Conservation (phyloP, 768 basidiomycete genomes). For the Paxillus rubicundulus region DNA sequence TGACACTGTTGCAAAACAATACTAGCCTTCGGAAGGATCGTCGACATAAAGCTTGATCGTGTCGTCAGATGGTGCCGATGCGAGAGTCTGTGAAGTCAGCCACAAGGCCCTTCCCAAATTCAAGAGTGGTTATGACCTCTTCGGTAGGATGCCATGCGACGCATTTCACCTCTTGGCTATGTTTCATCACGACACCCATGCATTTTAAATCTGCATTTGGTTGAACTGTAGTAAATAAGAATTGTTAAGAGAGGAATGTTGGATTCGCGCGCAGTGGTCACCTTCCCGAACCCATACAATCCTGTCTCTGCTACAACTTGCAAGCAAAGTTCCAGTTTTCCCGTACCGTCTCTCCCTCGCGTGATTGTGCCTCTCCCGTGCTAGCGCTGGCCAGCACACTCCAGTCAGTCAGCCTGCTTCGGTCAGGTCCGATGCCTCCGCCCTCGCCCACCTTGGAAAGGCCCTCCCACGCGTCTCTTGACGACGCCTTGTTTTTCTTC, state of each 20-base stretch:
- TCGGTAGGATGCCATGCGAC: slow-evolving; percentile 94
- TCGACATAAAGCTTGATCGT: slow-evolving; percentile 92
- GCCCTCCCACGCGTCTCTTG: too few species aligned
- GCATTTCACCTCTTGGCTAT: slow-evolving; percentile 93
- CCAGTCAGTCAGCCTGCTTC: too few species aligned
- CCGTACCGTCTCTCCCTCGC: too few species aligned
- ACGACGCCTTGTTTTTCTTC: too few species aligned
- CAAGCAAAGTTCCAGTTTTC: slow-evolving; percentile 73
- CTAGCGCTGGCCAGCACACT: too few species aligned
- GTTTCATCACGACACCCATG: slow-evolving; percentile 94
- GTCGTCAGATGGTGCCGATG: slow-evolving; percentile 96
- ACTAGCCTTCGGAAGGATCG: slow-evolving; percentile 95
- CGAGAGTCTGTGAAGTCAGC: slow-evolving; percentile 67
- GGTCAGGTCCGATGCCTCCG: too few species aligned
- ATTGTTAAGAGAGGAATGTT: neutral
- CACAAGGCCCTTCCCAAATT: slow-evolving; percentile 25
- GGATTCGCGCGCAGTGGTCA: slow-evolving; percentile 28
- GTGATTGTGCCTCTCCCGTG: too few species aligned
- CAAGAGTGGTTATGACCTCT: slow-evolving; percentile 56
- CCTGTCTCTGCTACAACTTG: slow-evolving; percentile 94
- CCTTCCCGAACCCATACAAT: slow-evolving; percentile 99
- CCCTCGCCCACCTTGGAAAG: too few species aligned
- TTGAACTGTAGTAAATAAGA: slow-evolving; percentile 50
- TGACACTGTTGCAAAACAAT: slow-evolving; percentile 73
- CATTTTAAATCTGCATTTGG: slow-evolving; percentile 95